Evolutionary conservation across 768 basidiomycete genomes (phyloP).

Genomic region (Mycena epipterygia): DNA sequence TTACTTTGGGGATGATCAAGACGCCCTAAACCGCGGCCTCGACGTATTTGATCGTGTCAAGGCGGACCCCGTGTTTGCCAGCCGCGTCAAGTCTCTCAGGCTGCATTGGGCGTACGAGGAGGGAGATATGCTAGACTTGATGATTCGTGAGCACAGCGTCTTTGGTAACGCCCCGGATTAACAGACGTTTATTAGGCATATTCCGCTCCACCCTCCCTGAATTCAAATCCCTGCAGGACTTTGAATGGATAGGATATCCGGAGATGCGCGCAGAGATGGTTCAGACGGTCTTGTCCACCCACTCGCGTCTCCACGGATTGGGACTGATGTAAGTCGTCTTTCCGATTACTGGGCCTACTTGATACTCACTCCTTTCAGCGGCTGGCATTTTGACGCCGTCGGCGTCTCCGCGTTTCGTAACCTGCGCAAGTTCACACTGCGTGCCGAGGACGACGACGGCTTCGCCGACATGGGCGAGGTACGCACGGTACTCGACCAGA

Average conservation of each 20-base stretch:
- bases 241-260: constrained; percentile 86
- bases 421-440: constrained; percentile 74
- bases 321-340: constrained; percentile 66
- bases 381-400: constrained; percentile 82
- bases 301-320: constrained; percentile 66
- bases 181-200: constrained; percentile 55
- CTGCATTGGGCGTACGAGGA: constrained; percentile 81
- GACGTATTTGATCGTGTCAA: constrained; percentile 80
- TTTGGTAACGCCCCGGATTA: not conserved
- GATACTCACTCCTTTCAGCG: constrained; percentile 49
- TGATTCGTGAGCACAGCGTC: constrained; percentile 57
- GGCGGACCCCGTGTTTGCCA: constrained; percentile 71
- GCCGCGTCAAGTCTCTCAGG: constrained; percentile 68
- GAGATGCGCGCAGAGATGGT: constrained; percentile 80
- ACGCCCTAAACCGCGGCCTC: constrained; percentile 70
- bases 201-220: constrained; percentile 75
- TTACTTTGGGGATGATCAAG: constrained; percentile 71
- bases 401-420: constrained; percentile 74
- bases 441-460: constrained; percentile 80
- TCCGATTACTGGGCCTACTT: not conserved
- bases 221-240: constrained; percentile 71
- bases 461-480: constrained; percentile 80
- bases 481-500: constrained; percentile 72
- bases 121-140: constrained; percentile 74
- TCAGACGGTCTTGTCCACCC: constrained; percentile 65